Conservation (phyloP, 2,329 filamentous ascomycete genomes). For the Neopestalotiopsis sp. region DNA sequence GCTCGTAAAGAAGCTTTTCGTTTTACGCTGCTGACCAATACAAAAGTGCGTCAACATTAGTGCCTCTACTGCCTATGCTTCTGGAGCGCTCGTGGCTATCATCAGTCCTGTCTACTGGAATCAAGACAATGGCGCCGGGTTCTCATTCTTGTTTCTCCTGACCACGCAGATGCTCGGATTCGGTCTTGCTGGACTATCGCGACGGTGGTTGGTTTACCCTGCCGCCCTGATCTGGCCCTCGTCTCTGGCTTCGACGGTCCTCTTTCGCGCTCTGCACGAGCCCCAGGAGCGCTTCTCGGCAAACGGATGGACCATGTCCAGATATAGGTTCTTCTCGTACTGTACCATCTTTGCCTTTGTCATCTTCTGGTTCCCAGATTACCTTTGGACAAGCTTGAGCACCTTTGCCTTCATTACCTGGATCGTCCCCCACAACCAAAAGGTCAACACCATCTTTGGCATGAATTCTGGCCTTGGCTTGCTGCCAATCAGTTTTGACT, state of each 20-base stretch:
- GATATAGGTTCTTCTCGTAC: constrained; percentile 40
- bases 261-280: constrained; percentile 40
- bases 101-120: constrained; percentile 40
- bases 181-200: constrained; percentile 38
- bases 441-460: constrained; percentile 27
- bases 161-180: constrained; percentile 39
- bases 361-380: constrained; percentile 30
- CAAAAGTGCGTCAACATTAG: constrained; percentile 18
- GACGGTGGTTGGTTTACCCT: constrained; percentile 40
- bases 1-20: background rate
- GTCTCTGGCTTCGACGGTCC: constrained; percentile 38
- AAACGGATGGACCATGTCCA: constrained; percentile 40
- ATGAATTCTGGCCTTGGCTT: constrained; percentile 27
- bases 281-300: constrained; percentile 32
- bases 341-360: constrained; percentile 34
- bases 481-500: constrained; percentile 37
- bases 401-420: constrained; percentile 30
- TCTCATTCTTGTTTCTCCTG: constrained; percentile 37
- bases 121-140: constrained; percentile 36
- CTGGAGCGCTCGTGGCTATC: constrained; percentile 35
- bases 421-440: constrained; percentile 25
- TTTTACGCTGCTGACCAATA: background rate
- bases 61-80: constrained; percentile 16
- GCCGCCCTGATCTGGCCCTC: constrained; percentile 41
- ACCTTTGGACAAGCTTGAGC: constrained; percentile 28